Conservation (phyloP, 129 eudicot species). For the Sambucus nigra region DNA sequence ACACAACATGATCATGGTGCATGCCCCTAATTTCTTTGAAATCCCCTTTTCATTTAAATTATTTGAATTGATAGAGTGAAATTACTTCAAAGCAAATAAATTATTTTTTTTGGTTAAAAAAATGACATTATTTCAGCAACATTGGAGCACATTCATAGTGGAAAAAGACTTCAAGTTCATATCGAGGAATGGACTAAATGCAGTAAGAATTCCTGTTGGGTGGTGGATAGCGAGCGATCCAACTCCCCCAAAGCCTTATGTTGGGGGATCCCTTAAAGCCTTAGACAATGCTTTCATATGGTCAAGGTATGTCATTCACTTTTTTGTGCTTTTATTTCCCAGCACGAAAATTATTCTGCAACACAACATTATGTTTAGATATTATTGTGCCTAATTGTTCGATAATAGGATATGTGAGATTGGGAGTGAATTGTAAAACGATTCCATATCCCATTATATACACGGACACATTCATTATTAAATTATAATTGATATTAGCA, state of each 20-base stretch:
- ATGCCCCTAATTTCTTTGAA: not conserved
- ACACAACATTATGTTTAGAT: not conserved
- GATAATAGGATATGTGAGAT: too few relatives aligned
- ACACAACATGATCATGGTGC: not conserved
- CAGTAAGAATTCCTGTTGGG: slow-evolving; percentile 74
- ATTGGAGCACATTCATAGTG: slow-evolving; percentile 54
- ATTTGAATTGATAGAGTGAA: too few relatives aligned
- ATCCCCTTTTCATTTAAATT: too few relatives aligned
- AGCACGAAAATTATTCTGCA: too few relatives aligned
- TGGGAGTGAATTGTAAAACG: too few relatives aligned
- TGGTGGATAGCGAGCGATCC: slow-evolving; percentile 89
- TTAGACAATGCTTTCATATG: slow-evolving; percentile 72
- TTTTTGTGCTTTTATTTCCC: not conserved
- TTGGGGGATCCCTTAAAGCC: slow-evolving; percentile 56
- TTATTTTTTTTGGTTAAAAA: too few relatives aligned
- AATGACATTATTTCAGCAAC: slow-evolving; percentile 25
- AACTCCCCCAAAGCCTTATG: slow-evolving; percentile 56
- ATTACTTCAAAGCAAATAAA: not conserved
- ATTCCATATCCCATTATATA: too few relatives aligned
- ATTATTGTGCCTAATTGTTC: not conserved
- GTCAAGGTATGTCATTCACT: slow-evolving; percentile 40
- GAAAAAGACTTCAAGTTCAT: slow-evolving; percentile 64
- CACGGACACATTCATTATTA: too few relatives aligned
- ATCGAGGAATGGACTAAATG: slow-evolving; percentile 40
- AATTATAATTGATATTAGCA: too few relatives aligned